Percentiles rank a stretch among this genome's conserved stretches.
phyloP scores from a whole-genome alignment of 2,329 filamentous ascomycete genomes.

The Penicillium janthinellum region DNA sequence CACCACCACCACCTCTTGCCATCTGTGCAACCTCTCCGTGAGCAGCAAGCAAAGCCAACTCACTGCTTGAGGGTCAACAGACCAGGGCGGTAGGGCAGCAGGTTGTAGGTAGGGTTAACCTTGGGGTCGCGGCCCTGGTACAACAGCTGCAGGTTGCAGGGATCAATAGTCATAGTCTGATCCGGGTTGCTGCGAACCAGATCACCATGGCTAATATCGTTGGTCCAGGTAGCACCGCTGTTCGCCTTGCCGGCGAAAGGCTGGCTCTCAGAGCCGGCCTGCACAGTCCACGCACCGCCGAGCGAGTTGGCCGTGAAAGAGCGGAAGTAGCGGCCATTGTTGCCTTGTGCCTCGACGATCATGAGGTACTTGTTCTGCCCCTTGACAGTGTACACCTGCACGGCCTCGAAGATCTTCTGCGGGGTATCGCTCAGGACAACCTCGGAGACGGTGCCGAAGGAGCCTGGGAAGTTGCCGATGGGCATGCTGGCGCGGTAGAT shows the following conservation, averaged over 20 bases:
- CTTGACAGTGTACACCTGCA: slow-evolving; percentile 64
- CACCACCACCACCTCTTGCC: neutral
- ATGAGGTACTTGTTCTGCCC: slow-evolving; percentile 63
- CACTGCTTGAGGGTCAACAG: slow-evolving; percentile 51
- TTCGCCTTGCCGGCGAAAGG: slow-evolving; percentile 70
- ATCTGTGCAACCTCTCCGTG: neutral
- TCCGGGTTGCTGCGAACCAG: slow-evolving; percentile 59
- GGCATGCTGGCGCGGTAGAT: slow-evolving; percentile 68
- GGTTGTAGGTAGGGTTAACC: slow-evolving; percentile 51
- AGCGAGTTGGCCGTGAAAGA: slow-evolving; percentile 64
- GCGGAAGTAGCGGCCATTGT: slow-evolving; percentile 64
- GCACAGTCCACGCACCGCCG: slow-evolving; percentile 59
- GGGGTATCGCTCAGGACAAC: slow-evolving; percentile 56
- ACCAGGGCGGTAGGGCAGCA: slow-evolving; percentile 58
- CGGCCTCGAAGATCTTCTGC: slow-evolving; percentile 66
- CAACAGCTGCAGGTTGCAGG: slow-evolving; percentile 66
- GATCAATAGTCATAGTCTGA: slow-evolving; percentile 64
- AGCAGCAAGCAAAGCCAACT: neutral
- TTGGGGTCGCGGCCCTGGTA: slow-evolving; percentile 61
- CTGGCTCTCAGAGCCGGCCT: slow-evolving; percentile 57
- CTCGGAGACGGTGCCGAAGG: slow-evolving; percentile 57
- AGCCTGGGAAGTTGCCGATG: slow-evolving; percentile 62
- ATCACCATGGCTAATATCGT: slow-evolving; percentile 69
- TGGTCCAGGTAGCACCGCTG: slow-evolving; percentile 65
- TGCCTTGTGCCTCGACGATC: slow-evolving; percentile 66